Conservation (phyloP, 2,329 filamentous ascomycete species). For the Apiospora kogelbergensis region DNA sequence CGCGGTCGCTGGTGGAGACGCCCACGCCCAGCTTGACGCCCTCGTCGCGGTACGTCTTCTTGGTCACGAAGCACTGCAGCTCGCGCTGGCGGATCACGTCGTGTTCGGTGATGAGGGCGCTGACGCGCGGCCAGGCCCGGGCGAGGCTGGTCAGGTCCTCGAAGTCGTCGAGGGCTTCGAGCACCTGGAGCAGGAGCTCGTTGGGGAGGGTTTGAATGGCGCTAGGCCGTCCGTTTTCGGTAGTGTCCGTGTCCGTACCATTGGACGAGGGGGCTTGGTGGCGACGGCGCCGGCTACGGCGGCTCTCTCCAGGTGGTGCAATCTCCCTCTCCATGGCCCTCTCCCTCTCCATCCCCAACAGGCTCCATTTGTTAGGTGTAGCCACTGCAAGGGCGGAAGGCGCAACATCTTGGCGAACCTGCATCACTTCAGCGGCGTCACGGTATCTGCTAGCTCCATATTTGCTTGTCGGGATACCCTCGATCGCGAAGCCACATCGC, state of each 20-base stretch:
- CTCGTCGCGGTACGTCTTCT: slow-evolving; percentile 35
- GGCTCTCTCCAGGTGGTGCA: too few species aligned
- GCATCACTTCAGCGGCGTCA: background rate
- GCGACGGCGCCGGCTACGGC: too few species aligned
- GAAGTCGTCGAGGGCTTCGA: slow-evolving; percentile 33
- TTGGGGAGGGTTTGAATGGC: slow-evolving; percentile 36
- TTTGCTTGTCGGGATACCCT: background rate
- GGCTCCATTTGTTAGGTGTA: too few species aligned
- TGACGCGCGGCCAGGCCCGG: slow-evolving; percentile 36
- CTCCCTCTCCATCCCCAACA: too few species aligned
- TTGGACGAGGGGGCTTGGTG: too few species aligned
- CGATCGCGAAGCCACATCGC: background rate
- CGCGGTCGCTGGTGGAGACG: slow-evolving; percentile 28
- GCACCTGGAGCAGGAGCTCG: slow-evolving; percentile 39
- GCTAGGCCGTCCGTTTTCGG: too few species aligned
- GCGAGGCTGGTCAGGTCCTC: slow-evolving; percentile 37
- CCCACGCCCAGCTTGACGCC: slow-evolving; percentile 42
- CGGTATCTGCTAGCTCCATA: background rate
- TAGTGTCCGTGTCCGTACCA: background rate
- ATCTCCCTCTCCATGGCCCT: too few species aligned
- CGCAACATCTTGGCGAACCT: too few species aligned
- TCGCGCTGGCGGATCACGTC: slow-evolving; percentile 42
- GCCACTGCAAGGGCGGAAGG: too few species aligned
- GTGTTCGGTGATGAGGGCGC: slow-evolving; percentile 33
- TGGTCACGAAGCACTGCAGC: slow-evolving; percentile 47